These are phyloP conservation scores for Hypoxylon perforatum DNA, from an alignment of 495 filamentous ascomycete genomes.

Conservation along the genomic window DNA sequence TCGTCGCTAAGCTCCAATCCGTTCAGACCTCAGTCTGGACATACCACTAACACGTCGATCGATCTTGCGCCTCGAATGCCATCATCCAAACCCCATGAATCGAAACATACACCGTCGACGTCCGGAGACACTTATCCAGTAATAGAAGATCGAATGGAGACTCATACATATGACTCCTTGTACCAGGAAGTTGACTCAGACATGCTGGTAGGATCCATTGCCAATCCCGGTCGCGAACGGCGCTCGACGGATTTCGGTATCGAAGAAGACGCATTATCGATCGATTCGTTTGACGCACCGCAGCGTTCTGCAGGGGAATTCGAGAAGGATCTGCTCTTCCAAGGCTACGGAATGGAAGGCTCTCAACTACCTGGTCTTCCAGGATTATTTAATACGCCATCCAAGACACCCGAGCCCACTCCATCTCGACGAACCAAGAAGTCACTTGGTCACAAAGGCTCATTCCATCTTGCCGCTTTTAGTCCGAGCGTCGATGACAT, in stretches of 20 bases:
- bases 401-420: conserved; percentile 9
- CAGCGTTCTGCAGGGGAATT: conserved; percentile 48
- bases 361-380: conserved; percentile 54
- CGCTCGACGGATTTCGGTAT: conserved; percentile 46
- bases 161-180: not conserved
- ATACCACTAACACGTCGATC: conserved; percentile 57
- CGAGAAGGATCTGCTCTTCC: conserved; percentile 59
- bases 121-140: not conserved
- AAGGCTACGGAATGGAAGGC: conserved; percentile 50
- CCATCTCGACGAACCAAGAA: conserved; percentile 9
- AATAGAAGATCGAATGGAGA: not conserved
- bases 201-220: conserved; percentile 28
- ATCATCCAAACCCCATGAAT: conserved; percentile 9
- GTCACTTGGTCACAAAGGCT: not conserved
- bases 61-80: conserved; percentile 43
- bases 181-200: conserved; percentile 10
- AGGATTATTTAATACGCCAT: conserved; percentile 42
- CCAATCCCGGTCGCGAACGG: conserved; percentile 3
- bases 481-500: conserved; percentile 11
- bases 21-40: conserved; percentile 52
- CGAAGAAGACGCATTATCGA: conserved; percentile 46
- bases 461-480: conserved; percentile 6
- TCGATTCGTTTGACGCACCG: conserved; percentile 47
- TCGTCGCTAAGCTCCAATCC: conserved; percentile 54
- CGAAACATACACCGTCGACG: not conserved